Conservation (phyloP, 768 basidiomycete genomes). For the Coprinopsis sp. region DNA sequence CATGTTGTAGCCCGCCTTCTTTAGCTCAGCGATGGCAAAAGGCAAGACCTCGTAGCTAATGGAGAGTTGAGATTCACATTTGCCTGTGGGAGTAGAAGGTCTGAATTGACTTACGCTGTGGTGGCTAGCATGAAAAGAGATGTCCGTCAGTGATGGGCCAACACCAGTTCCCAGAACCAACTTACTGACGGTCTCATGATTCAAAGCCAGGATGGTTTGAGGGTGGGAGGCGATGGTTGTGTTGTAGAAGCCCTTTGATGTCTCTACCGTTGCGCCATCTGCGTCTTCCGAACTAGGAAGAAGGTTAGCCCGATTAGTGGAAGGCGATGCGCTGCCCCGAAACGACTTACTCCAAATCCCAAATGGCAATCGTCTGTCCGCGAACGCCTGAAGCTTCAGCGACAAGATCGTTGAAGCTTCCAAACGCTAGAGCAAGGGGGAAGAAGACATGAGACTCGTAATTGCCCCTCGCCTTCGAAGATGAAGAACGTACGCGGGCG, state of each 20-base stretch:
- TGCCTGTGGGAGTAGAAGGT: too few relatives aligned
- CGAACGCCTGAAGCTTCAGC: slow-evolving; percentile 25
- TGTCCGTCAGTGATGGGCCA: neutral
- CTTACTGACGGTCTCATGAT: too few relatives aligned
- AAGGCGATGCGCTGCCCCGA: neutral
- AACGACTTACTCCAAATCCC: slow-evolving; percentile 35
- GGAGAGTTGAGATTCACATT: slow-evolving; percentile 23
- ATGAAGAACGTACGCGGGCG: slow-evolving; percentile 28
- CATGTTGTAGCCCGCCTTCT: slow-evolving; percentile 12
- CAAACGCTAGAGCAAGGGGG: too few relatives aligned
- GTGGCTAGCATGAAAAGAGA: slow-evolving; percentile 22
- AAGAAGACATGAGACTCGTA: too few relatives aligned
- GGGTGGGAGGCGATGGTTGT: too few relatives aligned
- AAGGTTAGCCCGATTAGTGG: too few relatives aligned
- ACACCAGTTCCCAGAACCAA: neutral
- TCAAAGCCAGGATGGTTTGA: too few relatives aligned
- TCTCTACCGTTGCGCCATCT: slow-evolving; percentile 26
- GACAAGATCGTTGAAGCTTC: slow-evolving; percentile 36
- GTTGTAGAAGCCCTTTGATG: too few relatives aligned
- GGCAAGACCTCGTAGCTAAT: slow-evolving; percentile 10
- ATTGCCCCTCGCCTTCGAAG: too few relatives aligned
- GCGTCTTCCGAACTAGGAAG: slow-evolving; percentile 36
- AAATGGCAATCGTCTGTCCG: slow-evolving; percentile 28
- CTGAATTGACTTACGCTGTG: slow-evolving; percentile 30
- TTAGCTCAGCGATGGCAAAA: slow-evolving; percentile 10